Evolutionary conservation across 371 early-diverging fungal species (phyloP), one percentile per base, ranked within the genome.

Genomic region (Mucor plumbeus): DNA sequence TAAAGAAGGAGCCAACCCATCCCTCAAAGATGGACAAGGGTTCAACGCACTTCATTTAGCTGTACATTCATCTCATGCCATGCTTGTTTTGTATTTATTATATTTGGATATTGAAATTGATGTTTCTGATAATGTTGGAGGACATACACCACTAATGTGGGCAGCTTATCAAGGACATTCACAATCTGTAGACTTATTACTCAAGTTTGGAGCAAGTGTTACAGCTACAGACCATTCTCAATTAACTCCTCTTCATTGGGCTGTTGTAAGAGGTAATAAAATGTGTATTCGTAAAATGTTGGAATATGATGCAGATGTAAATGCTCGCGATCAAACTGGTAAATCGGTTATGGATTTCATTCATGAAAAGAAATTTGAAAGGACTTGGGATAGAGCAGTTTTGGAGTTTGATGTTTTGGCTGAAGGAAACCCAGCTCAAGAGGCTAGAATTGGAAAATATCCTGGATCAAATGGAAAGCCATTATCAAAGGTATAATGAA

Each of bases 131-230:
- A 72, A 83, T 11, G 83, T 91, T 50, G 91, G 91, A 17, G 84
- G 81, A 2, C 90, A 94, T 39, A 97, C 99, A 14, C 88, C 95
- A 31, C 76, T 98, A 39, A 95, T 97, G 94, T 98, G 97, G 97
- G 92, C 95, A 1, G 92, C 92, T 0, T 97, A 96, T 75, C 94
- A 94, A 73, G 94, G 93, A 1, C 92, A 92, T 72, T 74, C 80
- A 57, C 71, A 90, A 65, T 79, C 87, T 31, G 83, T 93, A 8
- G 86, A 88, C 55, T 78, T 91, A 36, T 74, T 97, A 35, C 63
- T 96, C 36, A 77, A 83, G 43, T 77, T 88, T 40, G 91, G 91
- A 13, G 95, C 96, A 0, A 79, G 75, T 11, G 74, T 94, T 9
- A 80, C 89, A 35, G 81, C 87, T 15, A 78, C 73, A 41, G 97